Percentiles rank a stretch among this genome's conserved stretches.
Conservation (phyloP, 768 basidiomycete species). For the Tulasnella sp. region DNA sequence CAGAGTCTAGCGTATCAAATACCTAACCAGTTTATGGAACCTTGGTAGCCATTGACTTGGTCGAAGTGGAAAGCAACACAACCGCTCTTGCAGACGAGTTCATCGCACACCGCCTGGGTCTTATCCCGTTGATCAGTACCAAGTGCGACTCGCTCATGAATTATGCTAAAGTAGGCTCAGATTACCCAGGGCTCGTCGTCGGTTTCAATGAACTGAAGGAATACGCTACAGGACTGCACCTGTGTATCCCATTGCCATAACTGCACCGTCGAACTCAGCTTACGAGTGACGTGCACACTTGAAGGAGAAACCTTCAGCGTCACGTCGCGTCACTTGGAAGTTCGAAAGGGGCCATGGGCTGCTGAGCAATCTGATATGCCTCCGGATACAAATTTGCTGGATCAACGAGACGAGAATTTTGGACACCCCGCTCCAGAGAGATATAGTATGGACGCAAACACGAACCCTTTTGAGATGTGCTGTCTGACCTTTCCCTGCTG, state of each 20-base stretch:
- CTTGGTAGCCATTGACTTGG: constrained; percentile 86
- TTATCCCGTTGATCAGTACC: constrained; percentile 83
- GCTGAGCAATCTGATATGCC: constrained; percentile 40
- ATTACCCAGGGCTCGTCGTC: constrained; percentile 8
- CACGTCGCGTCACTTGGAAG: constrained; percentile 79
- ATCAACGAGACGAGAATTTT: constrained; percentile 20
- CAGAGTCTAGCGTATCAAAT: background rate
- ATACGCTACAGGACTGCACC: constrained; percentile 70
- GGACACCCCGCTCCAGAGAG: constrained; percentile 16
- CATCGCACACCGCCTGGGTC: constrained; percentile 91
- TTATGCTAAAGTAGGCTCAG: constrained; percentile 60
- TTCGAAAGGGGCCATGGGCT: constrained; percentile 37
- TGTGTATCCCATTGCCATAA: constrained; percentile 79
- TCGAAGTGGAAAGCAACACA: constrained; percentile 86
- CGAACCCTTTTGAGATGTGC: background rate
- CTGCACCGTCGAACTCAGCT: constrained; percentile 76
- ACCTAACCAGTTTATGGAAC: background rate
- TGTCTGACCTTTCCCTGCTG: background rate
- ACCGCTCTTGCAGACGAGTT: constrained; percentile 95
- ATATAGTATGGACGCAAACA: background rate
- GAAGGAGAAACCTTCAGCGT: constrained; percentile 65
- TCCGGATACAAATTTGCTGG: constrained; percentile 37
- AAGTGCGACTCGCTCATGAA: constrained; percentile 87
- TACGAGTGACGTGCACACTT: constrained; percentile 70
- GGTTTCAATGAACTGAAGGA: constrained; percentile 6